These are phyloP conservation scores for Colletotrichum spinosum DNA, from an alignment of 2,329 filamentous ascomycete genomes.

Conservation along the genomic window DNA sequence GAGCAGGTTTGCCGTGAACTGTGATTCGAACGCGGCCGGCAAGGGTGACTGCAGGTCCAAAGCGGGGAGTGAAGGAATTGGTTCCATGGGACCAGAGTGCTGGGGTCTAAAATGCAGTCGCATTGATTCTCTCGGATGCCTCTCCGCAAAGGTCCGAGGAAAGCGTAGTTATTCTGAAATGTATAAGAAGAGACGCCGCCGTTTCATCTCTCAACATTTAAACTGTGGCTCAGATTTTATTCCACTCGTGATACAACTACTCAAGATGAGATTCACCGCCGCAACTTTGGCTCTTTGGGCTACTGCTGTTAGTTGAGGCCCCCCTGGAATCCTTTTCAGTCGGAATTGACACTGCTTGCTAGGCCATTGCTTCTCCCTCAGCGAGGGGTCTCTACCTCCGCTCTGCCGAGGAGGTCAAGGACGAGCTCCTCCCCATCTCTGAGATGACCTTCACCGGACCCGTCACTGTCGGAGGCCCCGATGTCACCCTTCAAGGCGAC, in stretches of 20 bases:
- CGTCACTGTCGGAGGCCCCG: slow-evolving; percentile 11
- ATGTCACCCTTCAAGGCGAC: slow-evolving; percentile 26
- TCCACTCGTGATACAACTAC: background rate
- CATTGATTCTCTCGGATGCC: too few relatives aligned
- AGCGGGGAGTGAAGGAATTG: too few relatives aligned
- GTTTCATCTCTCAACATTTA: too few relatives aligned
- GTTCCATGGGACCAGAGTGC: too few relatives aligned
- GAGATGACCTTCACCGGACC: slow-evolving; percentile 23
- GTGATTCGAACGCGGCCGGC: too few relatives aligned
- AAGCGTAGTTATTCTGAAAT: too few relatives aligned
- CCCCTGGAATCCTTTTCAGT: background rate
- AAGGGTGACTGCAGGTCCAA: too few relatives aligned
- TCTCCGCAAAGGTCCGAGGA: too few relatives aligned
- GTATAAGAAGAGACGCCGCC: too few relatives aligned
- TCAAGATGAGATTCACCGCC: slow-evolving; percentile 12
- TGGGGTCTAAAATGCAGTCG: too few relatives aligned
- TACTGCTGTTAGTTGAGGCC: background rate
- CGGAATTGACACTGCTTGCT: background rate
- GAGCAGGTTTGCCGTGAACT: too few relatives aligned
- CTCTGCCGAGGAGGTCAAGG: slow-evolving; percentile 7
- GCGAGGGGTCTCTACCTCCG: slow-evolving; percentile 13
- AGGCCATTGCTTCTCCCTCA: background rate
- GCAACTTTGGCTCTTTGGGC: slow-evolving; percentile 14
- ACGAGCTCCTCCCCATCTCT: background rate
- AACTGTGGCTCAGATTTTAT: too few relatives aligned